Conservation (phyloP, 179 eudicot species). For the Amaranthus tricolor region DNA sequence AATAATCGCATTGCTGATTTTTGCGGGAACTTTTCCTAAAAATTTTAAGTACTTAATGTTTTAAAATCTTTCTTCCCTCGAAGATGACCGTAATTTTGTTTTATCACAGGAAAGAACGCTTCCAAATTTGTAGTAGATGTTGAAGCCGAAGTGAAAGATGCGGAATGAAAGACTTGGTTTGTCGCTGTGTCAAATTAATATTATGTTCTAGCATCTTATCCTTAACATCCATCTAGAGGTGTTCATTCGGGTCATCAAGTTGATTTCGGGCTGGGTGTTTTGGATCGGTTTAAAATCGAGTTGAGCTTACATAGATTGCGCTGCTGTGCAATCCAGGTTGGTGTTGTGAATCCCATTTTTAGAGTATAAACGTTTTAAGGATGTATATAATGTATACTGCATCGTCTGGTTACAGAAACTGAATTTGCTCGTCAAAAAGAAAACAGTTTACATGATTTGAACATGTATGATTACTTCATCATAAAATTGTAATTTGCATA, state of each 20-base stretch:
- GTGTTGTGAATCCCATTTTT: conserved; percentile 5
- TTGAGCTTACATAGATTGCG: neutral
- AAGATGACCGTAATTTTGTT: neutral
- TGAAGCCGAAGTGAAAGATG: conserved; percentile 87
- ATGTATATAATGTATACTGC: conserved; percentile 3
- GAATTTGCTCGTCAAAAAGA: no score
- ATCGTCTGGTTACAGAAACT: neutral
- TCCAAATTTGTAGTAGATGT: conserved; percentile 60
- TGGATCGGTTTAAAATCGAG: no score
- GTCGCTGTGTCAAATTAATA: conserved; percentile 5
- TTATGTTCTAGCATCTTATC: neutral
- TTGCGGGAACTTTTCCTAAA: neutral
- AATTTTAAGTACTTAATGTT: neutral
- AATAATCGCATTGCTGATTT: neutral
- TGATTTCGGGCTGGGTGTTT: no score
- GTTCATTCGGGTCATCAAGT: no score
- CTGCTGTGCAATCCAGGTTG: neutral
- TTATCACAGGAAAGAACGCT: conserved; percentile 46
- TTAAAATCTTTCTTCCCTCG: neutral
- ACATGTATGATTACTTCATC: neutral
- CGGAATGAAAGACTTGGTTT: conserved; percentile 43
- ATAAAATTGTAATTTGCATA: neutral
- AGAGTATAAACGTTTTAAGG: neutral
- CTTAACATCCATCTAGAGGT: neutral
- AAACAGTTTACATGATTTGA: no score